These are phyloP conservation scores for Chenopodium quinoa DNA, from an alignment of 148 eudicot species.

Conservation along the genomic window DNA sequence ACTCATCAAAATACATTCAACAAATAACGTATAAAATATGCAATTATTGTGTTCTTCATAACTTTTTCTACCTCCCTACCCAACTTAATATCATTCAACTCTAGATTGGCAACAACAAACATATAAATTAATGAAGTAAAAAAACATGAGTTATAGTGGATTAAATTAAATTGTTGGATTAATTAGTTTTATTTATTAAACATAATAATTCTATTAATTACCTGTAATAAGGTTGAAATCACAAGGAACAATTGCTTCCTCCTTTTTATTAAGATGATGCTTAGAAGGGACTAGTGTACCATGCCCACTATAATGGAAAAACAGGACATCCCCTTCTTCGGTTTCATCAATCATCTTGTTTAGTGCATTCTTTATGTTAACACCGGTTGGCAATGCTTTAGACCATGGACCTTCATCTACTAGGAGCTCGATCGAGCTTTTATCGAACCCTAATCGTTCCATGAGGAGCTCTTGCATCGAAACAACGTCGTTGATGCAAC, in stretches of 20 bases:
- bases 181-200: too few species aligned
- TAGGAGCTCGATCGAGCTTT: conserved; percentile 18
- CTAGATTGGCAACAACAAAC: too few species aligned
- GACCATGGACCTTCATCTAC: conserved; percentile 25
- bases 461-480: conserved; percentile 27
- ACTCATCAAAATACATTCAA: too few species aligned
- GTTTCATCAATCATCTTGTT: conserved; percentile 38
- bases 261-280: conserved; percentile 25
- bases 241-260: conserved; percentile 47
- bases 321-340: conserved; percentile 40
- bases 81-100: too few species aligned
- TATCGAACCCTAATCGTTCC: conserved; percentile 30
- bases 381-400: conserved; percentile 37
- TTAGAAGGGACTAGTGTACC: conserved; percentile 38
- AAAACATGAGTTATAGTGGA: too few species aligned
- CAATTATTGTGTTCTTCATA: too few species aligned
- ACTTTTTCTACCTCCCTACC: too few species aligned
- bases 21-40: too few species aligned
- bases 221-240: conserved; percentile 51
- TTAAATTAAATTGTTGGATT: too few species aligned
- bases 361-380: conserved; percentile 37
- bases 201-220: background rate
- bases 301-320: conserved; percentile 51
- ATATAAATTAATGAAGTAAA: too few species aligned
- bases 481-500: conserved; percentile 43